Percentiles rank a stretch among this genome's conserved stretches.
Conservation (phyloP, 2,329 filamentous ascomycete genomes). For the Diaporthe sp. region DNA sequence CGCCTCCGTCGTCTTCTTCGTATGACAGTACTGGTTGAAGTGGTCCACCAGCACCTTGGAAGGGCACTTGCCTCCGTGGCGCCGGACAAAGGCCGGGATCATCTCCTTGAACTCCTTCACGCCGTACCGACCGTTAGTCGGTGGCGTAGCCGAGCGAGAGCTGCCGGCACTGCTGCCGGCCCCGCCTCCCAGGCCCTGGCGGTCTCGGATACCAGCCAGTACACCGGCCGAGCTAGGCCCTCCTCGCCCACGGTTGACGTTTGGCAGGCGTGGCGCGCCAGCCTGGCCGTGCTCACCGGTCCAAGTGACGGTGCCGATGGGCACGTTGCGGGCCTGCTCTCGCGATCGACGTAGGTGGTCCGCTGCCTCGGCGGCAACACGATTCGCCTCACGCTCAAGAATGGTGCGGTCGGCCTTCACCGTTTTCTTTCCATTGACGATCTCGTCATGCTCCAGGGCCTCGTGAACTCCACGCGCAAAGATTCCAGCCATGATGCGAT, state of each 20-base stretch:
- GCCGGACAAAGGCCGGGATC: conserved; percentile 83
- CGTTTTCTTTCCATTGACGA: conserved; percentile 81
- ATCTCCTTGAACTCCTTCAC: conserved; percentile 75
- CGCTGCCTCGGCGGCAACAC: conserved; percentile 82
- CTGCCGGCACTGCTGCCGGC: conserved; percentile 50
- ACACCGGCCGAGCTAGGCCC: conserved; percentile 68
- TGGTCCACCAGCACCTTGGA: conserved; percentile 91
- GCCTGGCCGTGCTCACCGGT: conserved; percentile 86
- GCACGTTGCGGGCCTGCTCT: conserved; percentile 78
- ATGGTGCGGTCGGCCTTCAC: conserved; percentile 81
- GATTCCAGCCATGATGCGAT: conserved; percentile 87
- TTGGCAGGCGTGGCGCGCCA: conserved; percentile 74
- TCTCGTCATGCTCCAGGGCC: conserved; percentile 93
- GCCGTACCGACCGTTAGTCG: conserved; percentile 54
- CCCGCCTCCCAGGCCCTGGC: conserved; percentile 62
- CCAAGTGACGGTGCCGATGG: conserved; percentile 92
- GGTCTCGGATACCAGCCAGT: conserved; percentile 68
- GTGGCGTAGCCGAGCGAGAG: conserved; percentile 58
- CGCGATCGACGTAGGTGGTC: conserved; percentile 79
- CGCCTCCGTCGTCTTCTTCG: conserved; percentile 75
- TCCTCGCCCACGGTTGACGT: conserved; percentile 59
- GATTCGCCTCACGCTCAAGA: conserved; percentile 84
- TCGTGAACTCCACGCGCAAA: conserved; percentile 90
- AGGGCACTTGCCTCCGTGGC: conserved; percentile 82
- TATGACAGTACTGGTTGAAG: conserved; percentile 85